Conservation (phyloP, 345 rosid species). For the Eucalyptus sp. region DNA sequence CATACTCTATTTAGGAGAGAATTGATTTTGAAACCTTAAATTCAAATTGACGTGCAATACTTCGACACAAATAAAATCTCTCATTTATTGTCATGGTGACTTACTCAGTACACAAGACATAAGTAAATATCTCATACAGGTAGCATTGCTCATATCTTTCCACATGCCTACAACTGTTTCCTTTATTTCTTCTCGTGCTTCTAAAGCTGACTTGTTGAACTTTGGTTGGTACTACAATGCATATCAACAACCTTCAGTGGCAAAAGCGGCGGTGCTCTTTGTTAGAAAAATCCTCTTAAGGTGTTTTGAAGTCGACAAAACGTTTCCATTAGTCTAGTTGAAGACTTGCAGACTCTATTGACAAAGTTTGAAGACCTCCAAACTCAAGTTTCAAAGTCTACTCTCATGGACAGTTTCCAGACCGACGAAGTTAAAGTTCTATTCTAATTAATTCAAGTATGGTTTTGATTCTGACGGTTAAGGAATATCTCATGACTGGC, state of each 20-base stretch:
- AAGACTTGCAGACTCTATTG: too few relatives aligned
- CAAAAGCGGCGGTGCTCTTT: neutral
- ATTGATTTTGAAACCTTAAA: neutral
- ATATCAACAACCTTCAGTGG: neutral
- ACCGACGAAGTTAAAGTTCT: too few relatives aligned
- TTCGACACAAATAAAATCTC: neutral
- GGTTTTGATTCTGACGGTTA: too few relatives aligned
- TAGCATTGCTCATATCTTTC: neutral
- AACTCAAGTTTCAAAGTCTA: too few relatives aligned
- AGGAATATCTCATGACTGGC: too few relatives aligned
- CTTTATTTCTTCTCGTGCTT: neutral
- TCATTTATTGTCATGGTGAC: neutral
- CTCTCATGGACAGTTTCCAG: too few relatives aligned
- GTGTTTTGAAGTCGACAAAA: too few relatives aligned
- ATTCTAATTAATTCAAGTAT: too few relatives aligned
- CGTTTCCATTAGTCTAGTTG: too few relatives aligned
- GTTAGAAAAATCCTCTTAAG: too few relatives aligned
- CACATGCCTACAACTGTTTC: neutral
- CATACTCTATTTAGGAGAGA: neutral
- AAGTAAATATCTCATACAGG: neutral
- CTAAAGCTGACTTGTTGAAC: neutral
- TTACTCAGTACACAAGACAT: neutral
- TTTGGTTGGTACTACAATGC: fast-evolving
- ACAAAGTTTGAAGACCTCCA: too few relatives aligned
- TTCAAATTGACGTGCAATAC: too few relatives aligned